These are phyloP conservation scores for Nakataea oryzae DNA, from an alignment of 2,329 filamentous ascomycete species.

Conservation along the genomic window DNA sequence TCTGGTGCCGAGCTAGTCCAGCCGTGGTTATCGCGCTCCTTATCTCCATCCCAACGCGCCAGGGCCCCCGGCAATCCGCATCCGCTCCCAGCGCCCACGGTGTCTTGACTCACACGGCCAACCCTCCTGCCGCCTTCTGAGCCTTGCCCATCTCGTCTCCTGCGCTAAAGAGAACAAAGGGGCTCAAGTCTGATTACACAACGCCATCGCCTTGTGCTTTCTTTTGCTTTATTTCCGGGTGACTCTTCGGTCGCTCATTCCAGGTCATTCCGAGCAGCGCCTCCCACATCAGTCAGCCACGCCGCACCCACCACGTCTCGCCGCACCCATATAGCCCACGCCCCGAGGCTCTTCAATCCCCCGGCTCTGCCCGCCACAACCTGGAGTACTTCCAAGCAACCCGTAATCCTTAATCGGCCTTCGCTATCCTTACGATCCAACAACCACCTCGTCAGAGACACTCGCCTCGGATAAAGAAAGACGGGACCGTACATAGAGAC, in stretches of 20 bases:
- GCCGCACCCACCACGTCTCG: neutral
- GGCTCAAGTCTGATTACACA: neutral
- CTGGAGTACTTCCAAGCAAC: neutral
- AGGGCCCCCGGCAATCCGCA: neutral
- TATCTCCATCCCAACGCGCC: neutral
- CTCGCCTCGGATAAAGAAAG: neutral
- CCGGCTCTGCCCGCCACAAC: neutral
- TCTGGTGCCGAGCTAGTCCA: neutral
- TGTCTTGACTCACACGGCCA: slow-evolving; percentile 1
- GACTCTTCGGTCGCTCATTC: neutral
- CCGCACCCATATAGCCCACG: neutral
- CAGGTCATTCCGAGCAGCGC: neutral
- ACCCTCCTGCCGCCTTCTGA: neutral
- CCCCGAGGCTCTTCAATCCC: neutral
- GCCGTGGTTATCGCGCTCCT: neutral
- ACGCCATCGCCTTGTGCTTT: neutral
- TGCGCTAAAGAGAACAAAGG: neutral
- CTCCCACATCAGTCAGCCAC: neutral
- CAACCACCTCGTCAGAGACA: neutral
- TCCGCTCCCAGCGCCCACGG: neutral
- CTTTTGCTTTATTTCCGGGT: neutral
- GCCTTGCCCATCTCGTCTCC: neutral
- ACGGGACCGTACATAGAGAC: neutral
- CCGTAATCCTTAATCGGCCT: neutral
- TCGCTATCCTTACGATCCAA: neutral